phyloP scores from a whole-genome alignment of 1,139 yeast genomes.

The Lodderomyces beijingensis region DNA sequence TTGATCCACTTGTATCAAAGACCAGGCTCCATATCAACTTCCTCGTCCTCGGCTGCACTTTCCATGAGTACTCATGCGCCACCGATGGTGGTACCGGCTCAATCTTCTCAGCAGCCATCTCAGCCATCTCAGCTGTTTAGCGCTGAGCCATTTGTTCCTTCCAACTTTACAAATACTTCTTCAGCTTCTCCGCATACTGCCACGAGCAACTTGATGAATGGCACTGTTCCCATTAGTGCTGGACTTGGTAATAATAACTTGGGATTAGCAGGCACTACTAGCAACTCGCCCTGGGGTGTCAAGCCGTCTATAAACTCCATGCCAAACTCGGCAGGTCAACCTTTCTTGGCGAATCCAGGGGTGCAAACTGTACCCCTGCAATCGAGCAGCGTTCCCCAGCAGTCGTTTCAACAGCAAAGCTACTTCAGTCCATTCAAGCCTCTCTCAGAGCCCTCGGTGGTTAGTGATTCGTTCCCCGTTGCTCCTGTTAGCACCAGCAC shows the following conservation, averaged over 20 bases:
- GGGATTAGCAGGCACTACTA: neutral
- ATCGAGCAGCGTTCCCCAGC: too few relatives aligned
- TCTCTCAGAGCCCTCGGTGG: constrained; percentile 9
- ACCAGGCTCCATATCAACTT: constrained; percentile 23
- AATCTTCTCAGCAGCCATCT: constrained; percentile 6
- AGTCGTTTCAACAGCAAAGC: constrained; percentile 3
- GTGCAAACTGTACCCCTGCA: too few relatives aligned
- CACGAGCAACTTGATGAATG: constrained; percentile 6
- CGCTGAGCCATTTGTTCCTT: too few relatives aligned
- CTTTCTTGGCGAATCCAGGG: too few relatives aligned
- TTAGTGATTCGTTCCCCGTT: constrained; percentile 8
- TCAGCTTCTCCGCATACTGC: constrained; percentile 10
- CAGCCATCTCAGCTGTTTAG: too few relatives aligned
- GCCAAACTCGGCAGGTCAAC: too few relatives aligned
- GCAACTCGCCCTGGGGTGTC: too few relatives aligned
- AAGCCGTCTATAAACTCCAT: too few relatives aligned
- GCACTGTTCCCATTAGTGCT: constrained; percentile 2
- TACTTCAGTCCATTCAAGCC: constrained; percentile 13
- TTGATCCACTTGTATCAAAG: constrained; percentile 24
- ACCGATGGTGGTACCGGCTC: neutral
- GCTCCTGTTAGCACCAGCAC: constrained; percentile 8
- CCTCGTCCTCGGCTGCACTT: constrained; percentile 14
- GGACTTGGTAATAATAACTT: constrained; percentile 1
- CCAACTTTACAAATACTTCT: constrained; percentile 4
- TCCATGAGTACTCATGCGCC: constrained; percentile 7